Evolutionary conservation across 1,284 basidiomycete genomes (phyloP).

Genomic region (Farysia itapuensis): DNA sequence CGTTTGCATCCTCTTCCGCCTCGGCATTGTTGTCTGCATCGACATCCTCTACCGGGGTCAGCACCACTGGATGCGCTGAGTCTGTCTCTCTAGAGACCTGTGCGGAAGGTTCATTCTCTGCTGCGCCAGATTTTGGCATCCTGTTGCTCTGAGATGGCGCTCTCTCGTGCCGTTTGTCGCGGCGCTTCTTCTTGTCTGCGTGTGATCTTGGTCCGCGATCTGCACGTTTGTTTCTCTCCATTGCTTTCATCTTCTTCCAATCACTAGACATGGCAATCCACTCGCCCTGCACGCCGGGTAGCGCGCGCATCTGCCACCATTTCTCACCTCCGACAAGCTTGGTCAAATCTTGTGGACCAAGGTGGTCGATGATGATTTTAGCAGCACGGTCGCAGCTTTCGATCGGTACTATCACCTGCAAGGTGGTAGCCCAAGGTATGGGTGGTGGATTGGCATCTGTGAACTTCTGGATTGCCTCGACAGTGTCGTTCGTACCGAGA

Average conservation of each 20-base stretch:
- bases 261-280: conserved; percentile 73
- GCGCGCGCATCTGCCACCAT: conserved; percentile 77
- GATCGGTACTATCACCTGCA: conserved; percentile 70
- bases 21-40: background rate
- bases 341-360: conserved; percentile 79
- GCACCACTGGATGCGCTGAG: background rate
- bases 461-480: conserved; percentile 58
- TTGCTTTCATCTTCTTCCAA: conserved; percentile 58
- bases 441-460: conserved; percentile 80
- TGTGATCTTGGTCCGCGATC: conserved; percentile 4
- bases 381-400: conserved; percentile 77
- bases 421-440: conserved; percentile 72
- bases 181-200: conserved; percentile 49
- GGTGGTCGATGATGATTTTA: conserved; percentile 71
- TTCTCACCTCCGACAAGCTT: conserved; percentile 82
- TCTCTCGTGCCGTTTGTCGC: conserved; percentile 11
- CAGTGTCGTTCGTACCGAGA: conserved; percentile 54
- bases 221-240: conserved; percentile 26
- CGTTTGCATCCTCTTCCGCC: conserved; percentile 2
- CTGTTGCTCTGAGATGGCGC: background rate
- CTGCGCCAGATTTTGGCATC: background rate
- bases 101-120: background rate
- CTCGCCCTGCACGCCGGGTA: conserved; percentile 75
- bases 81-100: background rate
- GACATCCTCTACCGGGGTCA: background rate